Evolutionary conservation across 225 moss, liverwort and hornwort species (phyloP), one percentile per base, ranked within the genome.

Genomic region (Pleurozium schreberi): DNA sequence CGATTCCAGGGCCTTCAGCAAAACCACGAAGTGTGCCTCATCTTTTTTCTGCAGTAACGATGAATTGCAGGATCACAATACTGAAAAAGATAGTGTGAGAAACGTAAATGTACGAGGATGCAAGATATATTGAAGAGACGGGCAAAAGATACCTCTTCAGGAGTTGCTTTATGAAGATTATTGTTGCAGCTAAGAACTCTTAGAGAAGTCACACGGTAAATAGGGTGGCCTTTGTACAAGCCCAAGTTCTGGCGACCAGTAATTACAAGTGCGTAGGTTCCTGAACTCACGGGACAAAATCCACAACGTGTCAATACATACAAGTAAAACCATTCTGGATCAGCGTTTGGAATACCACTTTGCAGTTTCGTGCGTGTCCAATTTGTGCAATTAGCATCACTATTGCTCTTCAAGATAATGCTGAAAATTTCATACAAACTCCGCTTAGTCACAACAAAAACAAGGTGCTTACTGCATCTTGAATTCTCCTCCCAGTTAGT

Each of bases 241-340:
- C 97, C 97, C 91, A 97, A 88, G 82, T 76, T 67, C 90, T 94
- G 85, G 65, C 96, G 94, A 90, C 92, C 96, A 63, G 96, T 96
- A 47, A 99, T 94, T 55, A 97, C 95, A 83, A 99, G 89, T n/a
- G 97, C 96, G 86, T 96, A 96, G 4, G 95, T 96, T 87, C 97
- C 99, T 99, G 90, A 90, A 84, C 86, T 49, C 75, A 87, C 60
- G 38, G 73, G 43, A 78, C 67, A 84, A 90, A 83, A 53, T 42
- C 84, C 70, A 92, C 80, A 42, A 75, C 70, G 60, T 74, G 79
- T 88, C 83, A 69, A 85, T 43, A 70, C 74, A 79, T 27, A 28
- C 80, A n/a, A 89, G 58, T 59, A 79, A 18, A 28, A 75, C n/a
- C 79, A 82, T 69, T 85, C 83, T 59, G 57, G 36, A 89, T 62